phyloP scores from a whole-genome alignment of 768 basidiomycete genomes.

The Inosperma sp. region DNA sequence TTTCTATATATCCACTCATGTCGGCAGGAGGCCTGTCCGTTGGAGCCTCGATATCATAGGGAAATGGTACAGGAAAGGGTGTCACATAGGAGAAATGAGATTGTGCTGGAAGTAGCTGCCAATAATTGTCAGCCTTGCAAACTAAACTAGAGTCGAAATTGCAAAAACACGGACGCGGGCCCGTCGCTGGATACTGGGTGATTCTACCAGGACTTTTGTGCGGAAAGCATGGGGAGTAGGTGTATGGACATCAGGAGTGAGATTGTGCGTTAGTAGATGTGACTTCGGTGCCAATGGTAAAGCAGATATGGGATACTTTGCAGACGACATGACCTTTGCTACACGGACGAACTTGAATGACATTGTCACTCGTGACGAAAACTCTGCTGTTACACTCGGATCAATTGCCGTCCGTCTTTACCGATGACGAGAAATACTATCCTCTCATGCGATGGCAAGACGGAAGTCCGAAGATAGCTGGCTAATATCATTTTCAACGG shows the following conservation, averaged over 20 bases:
- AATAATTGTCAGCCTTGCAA: constrained; percentile 1
- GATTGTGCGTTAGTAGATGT: constrained; percentile 41
- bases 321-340: constrained; percentile 17
- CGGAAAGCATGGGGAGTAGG: constrained; percentile 51
- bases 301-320: constrained; percentile 43
- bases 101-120: constrained; percentile 43
- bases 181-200: constrained; percentile 67
- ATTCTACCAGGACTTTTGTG: constrained; percentile 41
- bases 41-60: constrained; percentile 66
- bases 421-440: too few species aligned
- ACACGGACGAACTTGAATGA: too few species aligned
- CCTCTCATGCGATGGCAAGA: too few species aligned
- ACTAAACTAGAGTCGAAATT: background rate
- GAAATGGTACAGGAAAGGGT: constrained; percentile 80
- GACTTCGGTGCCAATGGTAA: constrained; percentile 43
- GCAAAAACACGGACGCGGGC: constrained; percentile 38
- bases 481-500: too few species aligned
- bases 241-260: constrained; percentile 56
- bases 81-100: constrained; percentile 79
- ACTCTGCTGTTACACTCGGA: too few species aligned
- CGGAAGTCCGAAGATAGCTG: too few species aligned
- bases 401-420: too few species aligned
- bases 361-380: too few species aligned
- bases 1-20: constrained; percentile 63
- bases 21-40: constrained; percentile 40